phyloP scores from a whole-genome alignment of 2,329 filamentous ascomycete species.

The Trichophyton simii region DNA sequence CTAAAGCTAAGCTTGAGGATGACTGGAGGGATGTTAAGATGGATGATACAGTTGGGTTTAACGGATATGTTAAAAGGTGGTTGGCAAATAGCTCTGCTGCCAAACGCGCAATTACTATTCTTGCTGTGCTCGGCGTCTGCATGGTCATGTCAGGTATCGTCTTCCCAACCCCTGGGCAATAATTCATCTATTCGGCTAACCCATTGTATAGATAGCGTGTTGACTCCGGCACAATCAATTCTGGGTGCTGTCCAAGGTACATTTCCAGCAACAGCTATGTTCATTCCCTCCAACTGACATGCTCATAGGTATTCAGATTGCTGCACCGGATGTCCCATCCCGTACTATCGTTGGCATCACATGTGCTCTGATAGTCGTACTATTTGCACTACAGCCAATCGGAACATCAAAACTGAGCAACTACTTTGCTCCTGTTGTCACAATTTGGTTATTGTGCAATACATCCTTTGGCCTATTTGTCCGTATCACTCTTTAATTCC shows the following conservation, averaged over 20 bases:
- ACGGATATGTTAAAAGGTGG: slow-evolving; percentile 31
- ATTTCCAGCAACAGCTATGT: background rate
- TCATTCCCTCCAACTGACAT: background rate
- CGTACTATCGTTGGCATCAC: slow-evolving; percentile 11
- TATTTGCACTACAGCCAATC: slow-evolving; percentile 45
- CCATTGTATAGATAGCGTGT: slow-evolving; percentile 34
- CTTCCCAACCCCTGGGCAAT: background rate
- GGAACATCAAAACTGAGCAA: slow-evolving; percentile 34
- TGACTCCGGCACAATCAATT: slow-evolving; percentile 47
- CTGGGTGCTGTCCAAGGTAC: slow-evolving; percentile 43
- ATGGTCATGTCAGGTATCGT: slow-evolving; percentile 38
- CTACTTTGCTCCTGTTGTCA: slow-evolving; percentile 42
- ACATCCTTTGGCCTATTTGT: slow-evolving; percentile 42
- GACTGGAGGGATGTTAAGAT: slow-evolving; percentile 36
- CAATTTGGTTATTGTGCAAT: slow-evolving; percentile 45
- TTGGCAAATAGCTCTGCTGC: slow-evolving; percentile 38
- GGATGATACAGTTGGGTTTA: slow-evolving; percentile 31
- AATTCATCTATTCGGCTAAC: background rate
- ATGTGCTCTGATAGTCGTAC: slow-evolving; percentile 30
- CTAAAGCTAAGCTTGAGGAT: slow-evolving; percentile 35
- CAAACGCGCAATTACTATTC: slow-evolving; percentile 35
- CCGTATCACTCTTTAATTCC: slow-evolving; percentile 8
- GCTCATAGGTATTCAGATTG: slow-evolving; percentile 12
- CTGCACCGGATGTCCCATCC: slow-evolving; percentile 9
- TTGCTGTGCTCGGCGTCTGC: slow-evolving; percentile 36